Evolutionary conservation across 2,329 filamentous ascomycete species (phyloP), one percentile per base, ranked within the genome.

Genomic region (Dryadomyces quercus-mongolicae): DNA sequence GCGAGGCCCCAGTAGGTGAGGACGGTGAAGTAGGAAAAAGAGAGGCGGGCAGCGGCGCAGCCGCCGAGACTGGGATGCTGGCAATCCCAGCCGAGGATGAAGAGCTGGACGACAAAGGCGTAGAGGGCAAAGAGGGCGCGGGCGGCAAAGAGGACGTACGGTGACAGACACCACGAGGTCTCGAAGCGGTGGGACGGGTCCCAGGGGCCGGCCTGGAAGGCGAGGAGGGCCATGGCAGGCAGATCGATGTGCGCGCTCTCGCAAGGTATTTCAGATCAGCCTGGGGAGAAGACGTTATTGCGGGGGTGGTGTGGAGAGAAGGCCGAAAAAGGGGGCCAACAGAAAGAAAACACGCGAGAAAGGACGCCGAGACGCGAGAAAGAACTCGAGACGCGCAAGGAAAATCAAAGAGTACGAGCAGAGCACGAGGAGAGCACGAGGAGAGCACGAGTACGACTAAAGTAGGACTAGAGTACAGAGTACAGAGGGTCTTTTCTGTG

Each of bases 11-110:
- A 93, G 74, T 85, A 93, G 10, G 85, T 88, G 56, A 93, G 72
- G 63, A 83, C 74, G 31, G 89, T 94, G 72, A 95, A 94, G 74
- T 81, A 94, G 62, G 83, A 88, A 72, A 94, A 93, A 48, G 76
- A 77, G 48, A 73, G 68, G 52, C 73, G 70, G 25, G 79, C 76
- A 1, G 62, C 64, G 38, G 64, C 59, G 64, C 74, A 76, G 50
- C 75, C 71, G 57, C 70, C 71, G 12, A 64, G 60, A 1, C 58
- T 52, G 38, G 67, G 65, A 64, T 80, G 74, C n/a, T 73, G 70
- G 63, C 81, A 82, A 57, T 79, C 70, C 74, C 78, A 87, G 57
- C 74, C 82, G 64, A 90, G 80, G 64, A 80, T 78, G 72, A 84
- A 80, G 70, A 93, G 75, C 55, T 85, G 76, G 13, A 81, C 81